Conservation (phyloP, 495 filamentous ascomycete genomes). For the Schizothecium vesticola region DNA sequence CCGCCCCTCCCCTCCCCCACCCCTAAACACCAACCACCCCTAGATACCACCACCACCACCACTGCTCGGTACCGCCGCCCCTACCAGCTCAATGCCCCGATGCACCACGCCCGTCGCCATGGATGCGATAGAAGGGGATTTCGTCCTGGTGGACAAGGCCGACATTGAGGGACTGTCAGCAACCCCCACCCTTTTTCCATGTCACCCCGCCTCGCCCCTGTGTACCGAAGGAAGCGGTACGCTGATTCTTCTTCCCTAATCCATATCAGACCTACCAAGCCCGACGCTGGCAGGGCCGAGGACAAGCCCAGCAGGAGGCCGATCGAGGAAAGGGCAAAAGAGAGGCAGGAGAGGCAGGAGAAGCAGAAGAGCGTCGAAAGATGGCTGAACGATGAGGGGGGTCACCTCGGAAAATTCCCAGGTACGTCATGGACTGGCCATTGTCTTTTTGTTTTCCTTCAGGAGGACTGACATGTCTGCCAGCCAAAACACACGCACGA, state of each 20-base stretch:
- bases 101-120: not conserved
- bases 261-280: not conserved
- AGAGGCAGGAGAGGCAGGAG: not conserved
- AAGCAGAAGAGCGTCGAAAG: not conserved
- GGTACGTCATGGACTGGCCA: constrained; percentile 11
- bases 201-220: too few relatives aligned
- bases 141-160: not conserved
- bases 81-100: not conserved
- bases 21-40: too few relatives aligned
- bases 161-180: not conserved
- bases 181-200: not conserved
- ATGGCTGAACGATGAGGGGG: constrained; percentile 15
- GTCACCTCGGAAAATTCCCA: constrained; percentile 22
- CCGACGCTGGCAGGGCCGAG: not conserved
- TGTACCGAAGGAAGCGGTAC: not conserved
- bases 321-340: not conserved
- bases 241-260: not conserved
- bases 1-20: too few relatives aligned
- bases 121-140: not conserved
- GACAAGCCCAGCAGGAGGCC: not conserved
- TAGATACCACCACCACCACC: not conserved
- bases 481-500: constrained; percentile 77
- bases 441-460: not conserved
- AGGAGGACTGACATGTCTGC: not conserved
- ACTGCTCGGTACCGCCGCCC: too few relatives aligned